phyloP scores from a whole-genome alignment of 306 rosid species.

The Quercus alba region DNA sequence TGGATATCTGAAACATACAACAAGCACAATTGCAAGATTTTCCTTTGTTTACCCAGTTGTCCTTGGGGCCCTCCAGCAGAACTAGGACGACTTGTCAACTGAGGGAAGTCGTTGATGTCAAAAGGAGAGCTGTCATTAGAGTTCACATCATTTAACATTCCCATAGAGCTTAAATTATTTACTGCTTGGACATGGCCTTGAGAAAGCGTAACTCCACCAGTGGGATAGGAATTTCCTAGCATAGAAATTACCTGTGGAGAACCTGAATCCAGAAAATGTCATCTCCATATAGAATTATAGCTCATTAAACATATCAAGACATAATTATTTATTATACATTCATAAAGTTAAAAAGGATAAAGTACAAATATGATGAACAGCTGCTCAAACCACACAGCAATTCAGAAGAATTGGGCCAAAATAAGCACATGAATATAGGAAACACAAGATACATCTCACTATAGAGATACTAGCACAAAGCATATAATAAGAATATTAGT shows the following conservation, averaged over 20 bases:
- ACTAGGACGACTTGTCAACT: constrained; percentile 84
- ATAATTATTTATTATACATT: too few relatives aligned
- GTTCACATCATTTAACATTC: constrained; percentile 91
- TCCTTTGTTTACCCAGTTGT: constrained; percentile 63
- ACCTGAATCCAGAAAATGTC: constrained; percentile 60
- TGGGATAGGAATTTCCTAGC: constrained; percentile 83
- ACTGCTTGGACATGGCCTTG: constrained; percentile 81
- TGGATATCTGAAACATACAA: not conserved
- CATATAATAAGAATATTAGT: not conserved
- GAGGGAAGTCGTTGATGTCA: constrained; percentile 94
- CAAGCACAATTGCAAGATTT: constrained; percentile 6
- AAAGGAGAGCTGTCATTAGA: constrained; percentile 80
- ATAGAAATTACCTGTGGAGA: constrained; percentile 88
- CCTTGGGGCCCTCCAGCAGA: constrained; percentile 99
- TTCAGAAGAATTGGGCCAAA: not conserved
- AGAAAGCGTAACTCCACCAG: constrained; percentile 81
- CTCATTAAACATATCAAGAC: not conserved
- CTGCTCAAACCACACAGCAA: not conserved
- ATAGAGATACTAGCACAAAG: not conserved
- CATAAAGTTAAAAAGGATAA: not conserved
- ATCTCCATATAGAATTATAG: constrained; percentile 14
- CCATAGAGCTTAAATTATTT: constrained; percentile 75
- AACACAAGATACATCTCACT: not conserved
- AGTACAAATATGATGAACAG: not conserved
- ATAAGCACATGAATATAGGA: not conserved